phyloP scores from a whole-genome alignment of 352 stramenopile species.

The Globisporangium acanthophoron region DNA sequence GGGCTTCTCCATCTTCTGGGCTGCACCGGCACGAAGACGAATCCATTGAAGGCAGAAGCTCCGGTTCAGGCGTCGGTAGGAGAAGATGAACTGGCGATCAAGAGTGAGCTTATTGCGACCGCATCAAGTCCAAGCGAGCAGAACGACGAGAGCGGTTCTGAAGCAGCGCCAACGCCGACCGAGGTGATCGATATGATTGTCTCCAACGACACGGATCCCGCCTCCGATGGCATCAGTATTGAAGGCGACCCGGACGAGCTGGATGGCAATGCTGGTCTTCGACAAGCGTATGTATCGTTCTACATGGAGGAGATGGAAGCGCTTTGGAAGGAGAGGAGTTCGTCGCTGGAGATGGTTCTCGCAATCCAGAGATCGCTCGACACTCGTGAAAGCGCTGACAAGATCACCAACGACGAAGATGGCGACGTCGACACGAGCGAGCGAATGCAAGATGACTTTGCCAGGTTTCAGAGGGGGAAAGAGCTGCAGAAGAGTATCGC shows the following conservation, averaged over 20 bases:
- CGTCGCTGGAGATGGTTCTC: conserved; percentile 69
- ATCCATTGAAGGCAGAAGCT: conserved; percentile 14
- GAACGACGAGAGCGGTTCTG: not conserved
- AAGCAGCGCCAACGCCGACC: not conserved
- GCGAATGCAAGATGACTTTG: conserved; percentile 17
- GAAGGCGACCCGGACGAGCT: conserved; percentile 10
- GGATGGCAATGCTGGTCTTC: conserved; percentile 45
- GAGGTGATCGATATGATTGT: conserved; percentile 5
- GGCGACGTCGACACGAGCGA: conserved; percentile 24
- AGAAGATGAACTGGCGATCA: conserved; percentile 27
- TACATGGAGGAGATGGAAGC: conserved; percentile 79
- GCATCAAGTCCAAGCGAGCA: conserved; percentile 1
- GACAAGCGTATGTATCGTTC: conserved; percentile 64
- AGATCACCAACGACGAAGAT: conserved; percentile 7
- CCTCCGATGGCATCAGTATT: not conserved
- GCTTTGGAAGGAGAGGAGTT: conserved; percentile 78
- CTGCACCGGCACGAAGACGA: conserved; percentile 3
- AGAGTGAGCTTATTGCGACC: conserved; percentile 37
- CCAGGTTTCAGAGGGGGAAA: conserved; percentile 39
- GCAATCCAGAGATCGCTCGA: conserved; percentile 60
- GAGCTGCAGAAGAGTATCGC: conserved; percentile 43
- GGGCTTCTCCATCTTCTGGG: conserved; percentile 45
- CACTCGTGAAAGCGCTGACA: conserved; percentile 1
- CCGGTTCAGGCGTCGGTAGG: conserved; percentile 17
- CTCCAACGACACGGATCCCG: not conserved